Conservation (phyloP, 2,329 filamentous ascomycete species). For the Aspergillus persii region DNA sequence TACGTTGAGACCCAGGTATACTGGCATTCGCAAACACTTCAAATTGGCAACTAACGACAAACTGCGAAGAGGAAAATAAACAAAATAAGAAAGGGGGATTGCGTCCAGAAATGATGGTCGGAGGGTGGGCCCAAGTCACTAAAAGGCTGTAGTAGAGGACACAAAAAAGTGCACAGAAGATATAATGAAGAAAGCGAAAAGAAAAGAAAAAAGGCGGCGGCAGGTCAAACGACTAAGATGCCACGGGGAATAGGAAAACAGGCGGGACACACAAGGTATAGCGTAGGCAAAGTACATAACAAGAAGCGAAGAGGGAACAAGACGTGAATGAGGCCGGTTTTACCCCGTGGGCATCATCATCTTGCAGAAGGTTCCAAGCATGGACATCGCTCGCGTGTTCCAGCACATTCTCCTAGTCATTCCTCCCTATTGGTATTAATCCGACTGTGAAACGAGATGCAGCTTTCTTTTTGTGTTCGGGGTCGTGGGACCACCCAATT, state of each 20-base stretch:
- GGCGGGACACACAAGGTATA: constrained; percentile 31
- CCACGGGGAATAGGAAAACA: constrained; percentile 26
- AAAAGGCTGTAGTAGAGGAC: constrained; percentile 23
- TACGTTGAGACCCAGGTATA: not conserved
- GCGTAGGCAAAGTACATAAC: constrained; percentile 40
- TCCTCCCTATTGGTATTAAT: constrained; percentile 23
- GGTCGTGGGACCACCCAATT: constrained; percentile 24
- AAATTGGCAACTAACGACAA: constrained; percentile 23
- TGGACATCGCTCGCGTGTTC: constrained; percentile 19
- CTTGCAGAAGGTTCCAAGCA: constrained; percentile 20
- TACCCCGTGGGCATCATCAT: constrained; percentile 23
- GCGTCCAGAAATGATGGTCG: constrained; percentile 24
- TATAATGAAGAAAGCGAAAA: constrained; percentile 17
- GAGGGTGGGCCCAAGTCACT: constrained; percentile 23
- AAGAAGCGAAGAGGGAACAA: constrained; percentile 35
- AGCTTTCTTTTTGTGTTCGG: constrained; percentile 19
- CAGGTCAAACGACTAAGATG: constrained; percentile 16
- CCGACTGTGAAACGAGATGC: constrained; percentile 18
- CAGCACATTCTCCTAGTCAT: constrained; percentile 24
- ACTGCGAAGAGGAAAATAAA: constrained; percentile 9
- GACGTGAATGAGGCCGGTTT: constrained; percentile 12
- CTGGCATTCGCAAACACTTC: constrained; percentile 17
- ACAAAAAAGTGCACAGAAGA: constrained; percentile 18
- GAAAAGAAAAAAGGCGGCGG: constrained; percentile 16
- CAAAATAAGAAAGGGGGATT: constrained; percentile 15